Evolutionary conservation across 495 filamentous ascomycete species (phyloP).

Genomic region (Usnea hakonensis): DNA sequence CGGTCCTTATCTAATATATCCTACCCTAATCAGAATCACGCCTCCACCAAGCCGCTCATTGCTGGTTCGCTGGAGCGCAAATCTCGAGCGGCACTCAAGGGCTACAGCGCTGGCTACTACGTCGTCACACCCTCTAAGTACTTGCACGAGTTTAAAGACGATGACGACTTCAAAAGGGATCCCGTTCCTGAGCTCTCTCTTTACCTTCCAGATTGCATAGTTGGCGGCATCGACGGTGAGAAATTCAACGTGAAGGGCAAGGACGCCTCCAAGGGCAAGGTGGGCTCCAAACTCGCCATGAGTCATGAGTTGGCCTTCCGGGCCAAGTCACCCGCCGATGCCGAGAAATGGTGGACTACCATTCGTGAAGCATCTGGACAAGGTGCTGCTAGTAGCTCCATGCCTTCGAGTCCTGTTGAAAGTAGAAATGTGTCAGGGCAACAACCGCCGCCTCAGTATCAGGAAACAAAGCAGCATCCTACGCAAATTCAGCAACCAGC

Average conservation of each 20-base stretch:
- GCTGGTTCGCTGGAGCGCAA: slow-evolving; percentile 85
- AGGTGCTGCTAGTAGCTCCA: slow-evolving; percentile 25
- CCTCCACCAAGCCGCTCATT: slow-evolving; percentile 69
- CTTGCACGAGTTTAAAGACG: slow-evolving; percentile 92
- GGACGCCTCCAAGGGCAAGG: slow-evolving; percentile 57
- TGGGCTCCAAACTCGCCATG: slow-evolving; percentile 52
- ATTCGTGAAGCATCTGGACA: slow-evolving; percentile 45
- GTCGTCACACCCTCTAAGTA: slow-evolving; percentile 79
- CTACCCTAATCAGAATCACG: slow-evolving; percentile 85
- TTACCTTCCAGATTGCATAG: slow-evolving; percentile 82
- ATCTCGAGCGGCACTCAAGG: slow-evolving; percentile 64
- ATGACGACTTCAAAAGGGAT: slow-evolving; percentile 74
- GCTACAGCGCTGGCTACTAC: slow-evolving; percentile 76
- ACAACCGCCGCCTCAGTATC: slow-evolving; percentile 13
- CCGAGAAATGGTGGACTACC: slow-evolving; percentile 73
- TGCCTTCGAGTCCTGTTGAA: slow-evolving; percentile 31
- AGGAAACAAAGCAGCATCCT: slow-evolving; percentile 24
- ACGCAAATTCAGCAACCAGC: slow-evolving; percentile 30
- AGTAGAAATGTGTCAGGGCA: slow-evolving; percentile 20
- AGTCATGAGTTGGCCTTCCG: slow-evolving; percentile 61
- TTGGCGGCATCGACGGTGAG: slow-evolving; percentile 64
- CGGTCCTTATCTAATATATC: slow-evolving; percentile 61
- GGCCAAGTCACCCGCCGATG: slow-evolving; percentile 65
- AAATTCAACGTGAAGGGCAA: slow-evolving; percentile 97
- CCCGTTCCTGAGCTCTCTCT: slow-evolving; percentile 79